phyloP scores from a whole-genome alignment of 1,284 basidiomycete genomes.

The Microbotryum lychnidis-dioicae region DNA sequence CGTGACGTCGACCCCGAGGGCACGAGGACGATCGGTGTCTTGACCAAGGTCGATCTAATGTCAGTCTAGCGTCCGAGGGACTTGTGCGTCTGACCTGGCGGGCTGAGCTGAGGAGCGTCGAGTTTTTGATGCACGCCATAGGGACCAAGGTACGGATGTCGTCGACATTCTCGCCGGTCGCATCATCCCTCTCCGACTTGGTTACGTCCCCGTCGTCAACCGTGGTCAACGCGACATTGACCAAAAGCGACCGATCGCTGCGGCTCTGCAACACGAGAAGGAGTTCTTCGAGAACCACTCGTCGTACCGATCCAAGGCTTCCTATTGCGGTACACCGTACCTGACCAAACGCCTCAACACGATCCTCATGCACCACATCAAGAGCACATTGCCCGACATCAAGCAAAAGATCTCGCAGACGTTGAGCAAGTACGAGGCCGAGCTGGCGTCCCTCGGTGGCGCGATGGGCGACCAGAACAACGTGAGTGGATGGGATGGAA shows the following conservation, averaged over 20 bases:
- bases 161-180: conserved; percentile 98
- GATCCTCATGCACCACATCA: conserved; percentile 98
- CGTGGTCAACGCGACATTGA: conserved; percentile 97
- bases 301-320: conserved; percentile 84
- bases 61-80: conserved; percentile 41
- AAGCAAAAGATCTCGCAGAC: conserved; percentile 84
- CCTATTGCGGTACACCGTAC: conserved; percentile 97
- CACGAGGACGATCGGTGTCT: conserved; percentile 86
- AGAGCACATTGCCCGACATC: conserved; percentile 91
- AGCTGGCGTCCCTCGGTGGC: conserved; percentile 79
- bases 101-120: no score
- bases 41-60: conserved; percentile 98
- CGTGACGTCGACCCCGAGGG: conserved; percentile 95
- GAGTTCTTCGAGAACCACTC: conserved; percentile 89
- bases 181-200: conserved; percentile 81
- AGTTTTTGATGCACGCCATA: conserved; percentile 36
- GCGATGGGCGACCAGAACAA: conserved; percentile 74
- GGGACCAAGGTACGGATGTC: conserved; percentile 94
- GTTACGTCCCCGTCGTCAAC: conserved; percentile 96
- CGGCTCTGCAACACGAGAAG: conserved; percentile 80
- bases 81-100: no score
- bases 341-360: conserved; percentile 93
- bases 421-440: conserved; percentile 74
- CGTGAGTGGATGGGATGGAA: conserved; percentile 37
- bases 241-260: conserved; percentile 66